Conservation (phyloP, 768 basidiomycete species). For the Heimioporus sp. region DNA sequence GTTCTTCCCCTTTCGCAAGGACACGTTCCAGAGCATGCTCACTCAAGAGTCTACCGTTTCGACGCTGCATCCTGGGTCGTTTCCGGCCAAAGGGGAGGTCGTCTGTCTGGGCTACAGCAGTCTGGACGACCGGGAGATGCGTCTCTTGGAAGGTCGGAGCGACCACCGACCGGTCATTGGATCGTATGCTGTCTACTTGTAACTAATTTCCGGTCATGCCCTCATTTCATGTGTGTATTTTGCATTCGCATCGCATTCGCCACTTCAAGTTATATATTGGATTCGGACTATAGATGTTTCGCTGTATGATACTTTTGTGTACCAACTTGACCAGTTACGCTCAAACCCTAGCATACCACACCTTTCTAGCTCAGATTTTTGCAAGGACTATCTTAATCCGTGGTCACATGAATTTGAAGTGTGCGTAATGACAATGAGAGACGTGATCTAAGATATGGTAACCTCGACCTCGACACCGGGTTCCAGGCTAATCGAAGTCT, state of each 20-base stretch:
- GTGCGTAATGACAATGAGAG: neutral
- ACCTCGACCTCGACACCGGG: conserved; percentile 99
- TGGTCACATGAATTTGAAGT: neutral
- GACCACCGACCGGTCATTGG: conserved; percentile 89
- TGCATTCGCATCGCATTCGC: conserved; percentile 6
- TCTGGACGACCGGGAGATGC: conserved; percentile 74
- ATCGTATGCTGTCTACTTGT: conserved; percentile 68
- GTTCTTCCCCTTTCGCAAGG: conserved; percentile 49
- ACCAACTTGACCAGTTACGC: conserved; percentile 7
- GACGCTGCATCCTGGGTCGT: conserved; percentile 18
- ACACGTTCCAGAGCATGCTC: conserved; percentile 29
- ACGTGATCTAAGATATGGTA: conserved; percentile 69
- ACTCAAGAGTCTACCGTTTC: conserved; percentile 24
- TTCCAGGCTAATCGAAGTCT: conserved; percentile 99
- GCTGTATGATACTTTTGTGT: conserved; percentile 16
- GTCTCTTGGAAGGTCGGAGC: conserved; percentile 70
- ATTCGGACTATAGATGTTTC: conserved; percentile 10
- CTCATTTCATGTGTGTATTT: conserved; percentile 8
- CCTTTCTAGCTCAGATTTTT: neutral
- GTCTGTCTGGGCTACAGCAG: conserved; percentile 70
- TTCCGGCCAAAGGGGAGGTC: conserved; percentile 63
- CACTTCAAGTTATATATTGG: neutral
- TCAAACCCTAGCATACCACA: conserved; percentile 9
- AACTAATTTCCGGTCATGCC: conserved; percentile 8
- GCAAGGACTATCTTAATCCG: neutral